These are phyloP conservation scores for Sporothrix pallida DNA, from an alignment of 2,329 filamentous ascomycete genomes.

Conservation along the genomic window DNA sequence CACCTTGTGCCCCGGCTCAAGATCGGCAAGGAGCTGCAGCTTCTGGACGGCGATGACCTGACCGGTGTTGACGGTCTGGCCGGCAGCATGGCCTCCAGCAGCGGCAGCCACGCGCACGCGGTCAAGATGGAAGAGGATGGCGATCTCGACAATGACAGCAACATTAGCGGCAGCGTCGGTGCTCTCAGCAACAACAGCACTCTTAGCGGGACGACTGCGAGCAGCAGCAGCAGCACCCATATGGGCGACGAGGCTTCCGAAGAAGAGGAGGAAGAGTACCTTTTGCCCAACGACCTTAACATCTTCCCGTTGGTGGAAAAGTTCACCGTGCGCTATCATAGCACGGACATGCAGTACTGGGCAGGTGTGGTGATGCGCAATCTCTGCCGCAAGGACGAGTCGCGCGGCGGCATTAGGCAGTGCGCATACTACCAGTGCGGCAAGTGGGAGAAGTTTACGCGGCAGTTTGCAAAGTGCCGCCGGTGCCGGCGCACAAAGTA, in stretches of 20 bases:
- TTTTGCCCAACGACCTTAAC: conserved; percentile 93
- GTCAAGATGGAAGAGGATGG: conserved; percentile 27
- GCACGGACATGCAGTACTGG: conserved; percentile 99
- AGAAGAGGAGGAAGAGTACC: conserved; percentile 82
- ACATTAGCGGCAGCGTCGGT: conserved; percentile 1
- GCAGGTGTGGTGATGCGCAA: conserved; percentile 99
- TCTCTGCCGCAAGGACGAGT: conserved; percentile 96
- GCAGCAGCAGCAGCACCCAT: background rate
- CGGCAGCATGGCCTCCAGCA: background rate
- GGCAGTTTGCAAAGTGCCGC: conserved; percentile 97
- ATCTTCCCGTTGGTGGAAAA: conserved; percentile 98
- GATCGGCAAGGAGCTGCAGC: conserved; percentile 81
- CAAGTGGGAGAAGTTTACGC: conserved; percentile 96
- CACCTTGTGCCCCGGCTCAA: conserved; percentile 91
- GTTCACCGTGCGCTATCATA: conserved; percentile 94
- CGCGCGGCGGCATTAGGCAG: conserved; percentile 89
- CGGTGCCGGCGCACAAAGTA: conserved; percentile 96
- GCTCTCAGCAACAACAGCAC: background rate
- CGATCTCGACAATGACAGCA: background rate
- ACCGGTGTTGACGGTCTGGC: background rate
- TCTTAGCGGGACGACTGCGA: conserved; percentile 13
- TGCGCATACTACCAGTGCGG: conserved; percentile 98
- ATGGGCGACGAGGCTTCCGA: conserved; percentile 55
- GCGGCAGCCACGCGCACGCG: background rate
- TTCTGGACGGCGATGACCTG: conserved; percentile 73